Conservation (phyloP, 257 asterid genomes). For the Lycium ferocissimum region DNA sequence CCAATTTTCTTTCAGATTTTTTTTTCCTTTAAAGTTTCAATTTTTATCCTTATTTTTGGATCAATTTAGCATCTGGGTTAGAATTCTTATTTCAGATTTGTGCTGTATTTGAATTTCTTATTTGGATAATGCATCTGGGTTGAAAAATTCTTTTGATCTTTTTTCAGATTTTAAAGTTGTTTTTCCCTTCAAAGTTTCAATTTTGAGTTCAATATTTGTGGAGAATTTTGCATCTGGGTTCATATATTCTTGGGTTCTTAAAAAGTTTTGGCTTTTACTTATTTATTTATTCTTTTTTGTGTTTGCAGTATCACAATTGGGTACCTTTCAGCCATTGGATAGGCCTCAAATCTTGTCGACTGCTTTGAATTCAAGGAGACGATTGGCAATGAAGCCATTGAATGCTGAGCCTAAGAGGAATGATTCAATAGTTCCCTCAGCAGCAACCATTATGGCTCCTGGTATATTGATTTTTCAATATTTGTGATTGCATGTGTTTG, state of each 20-base stretch:
- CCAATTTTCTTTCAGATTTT: background rate
- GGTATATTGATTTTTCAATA: conserved; percentile 41
- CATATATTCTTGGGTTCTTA: background rate
- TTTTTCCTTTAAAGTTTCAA: background rate
- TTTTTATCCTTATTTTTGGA: too few relatives aligned
- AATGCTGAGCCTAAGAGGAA: conserved; percentile 67
- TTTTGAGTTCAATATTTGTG: background rate
- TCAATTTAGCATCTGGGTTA: background rate
- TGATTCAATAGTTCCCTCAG: conserved; percentile 59
- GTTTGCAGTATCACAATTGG: conserved; percentile 50
- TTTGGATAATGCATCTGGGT: background rate
- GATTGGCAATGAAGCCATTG: conserved; percentile 59
- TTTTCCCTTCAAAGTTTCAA: background rate
- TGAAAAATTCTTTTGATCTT: background rate
- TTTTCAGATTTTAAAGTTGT: background rate
- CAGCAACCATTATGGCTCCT: conserved; percentile 56
- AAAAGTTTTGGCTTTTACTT: background rate
- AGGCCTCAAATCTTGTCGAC: conserved; percentile 44
- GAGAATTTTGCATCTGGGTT: background rate
- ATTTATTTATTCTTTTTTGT: background rate
- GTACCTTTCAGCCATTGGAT: conserved; percentile 61
- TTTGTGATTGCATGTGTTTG: conserved; percentile 14
- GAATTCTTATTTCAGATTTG: background rate
- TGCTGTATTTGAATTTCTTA: background rate
- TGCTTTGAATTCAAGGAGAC: conserved; percentile 47